Evolutionary conservation across 176 grass and related monocot genomes (phyloP).

Genomic region (Elymus sibiricus): DNA sequence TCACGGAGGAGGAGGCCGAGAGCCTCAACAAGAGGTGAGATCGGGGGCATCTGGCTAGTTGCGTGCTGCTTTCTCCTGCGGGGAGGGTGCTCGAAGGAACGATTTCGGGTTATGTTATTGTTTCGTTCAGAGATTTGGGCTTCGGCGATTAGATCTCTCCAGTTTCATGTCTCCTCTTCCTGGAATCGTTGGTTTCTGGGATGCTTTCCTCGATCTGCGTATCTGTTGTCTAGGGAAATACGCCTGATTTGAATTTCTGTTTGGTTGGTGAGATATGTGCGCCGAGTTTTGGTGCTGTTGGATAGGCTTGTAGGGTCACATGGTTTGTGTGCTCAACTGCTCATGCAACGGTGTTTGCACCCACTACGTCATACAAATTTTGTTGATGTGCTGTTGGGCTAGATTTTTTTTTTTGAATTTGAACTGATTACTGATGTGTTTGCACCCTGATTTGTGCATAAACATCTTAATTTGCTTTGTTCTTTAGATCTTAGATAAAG

Average conservation of each 20-base stretch:
- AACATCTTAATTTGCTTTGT: neutral
- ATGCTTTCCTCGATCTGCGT: neutral
- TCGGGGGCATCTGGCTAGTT: neutral
- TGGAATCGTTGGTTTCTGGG: neutral
- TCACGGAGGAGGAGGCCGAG: constrained; percentile 91
- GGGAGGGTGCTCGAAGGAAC: neutral
- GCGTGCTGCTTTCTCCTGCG: neutral
- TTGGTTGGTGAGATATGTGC: neutral
- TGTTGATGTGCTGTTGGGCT: neutral
- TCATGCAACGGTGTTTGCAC: constrained; percentile 2
- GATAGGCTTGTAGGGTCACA: neutral
- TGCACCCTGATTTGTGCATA: neutral
- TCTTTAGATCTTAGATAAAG: neutral
- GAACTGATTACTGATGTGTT: neutral
- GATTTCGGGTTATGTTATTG: constrained; percentile 15
- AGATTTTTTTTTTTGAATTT: neutral
- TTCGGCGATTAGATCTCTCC: constrained; percentile 18
- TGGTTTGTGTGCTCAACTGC: neutral
- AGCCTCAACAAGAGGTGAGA: constrained; percentile 90
- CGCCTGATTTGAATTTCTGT: constrained; percentile 17
- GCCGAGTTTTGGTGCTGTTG: neutral
- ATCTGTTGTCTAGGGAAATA: neutral
- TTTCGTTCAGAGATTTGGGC: neutral
- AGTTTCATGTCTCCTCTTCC: neutral
- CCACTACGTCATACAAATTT: neutral